Evolutionary conservation across 2,329 filamentous ascomycete genomes (phyloP), one percentile per base, ranked within the genome.

Genomic region (Paecilomyces niveus): DNA sequence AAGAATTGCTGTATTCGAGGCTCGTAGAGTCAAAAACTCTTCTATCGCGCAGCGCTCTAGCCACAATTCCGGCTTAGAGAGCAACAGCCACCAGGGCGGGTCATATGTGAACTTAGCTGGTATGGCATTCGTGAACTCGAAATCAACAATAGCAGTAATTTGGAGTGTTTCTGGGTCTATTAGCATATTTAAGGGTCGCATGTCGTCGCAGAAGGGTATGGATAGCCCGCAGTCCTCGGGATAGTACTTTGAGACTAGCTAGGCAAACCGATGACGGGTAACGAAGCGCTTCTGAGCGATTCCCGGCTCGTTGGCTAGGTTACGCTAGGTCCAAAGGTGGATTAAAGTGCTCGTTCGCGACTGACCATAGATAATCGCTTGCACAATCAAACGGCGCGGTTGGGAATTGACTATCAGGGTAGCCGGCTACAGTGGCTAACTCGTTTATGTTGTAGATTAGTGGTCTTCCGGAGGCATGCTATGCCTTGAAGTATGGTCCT

Each of bases 371-470:
- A 64, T 71, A 76, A 45, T 70, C 70, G 57, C 63, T 69, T 31
- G 69, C 63, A 53, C 62, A 54, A 54, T 68, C 58, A 61, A 75
- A 76, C 4, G 67, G 63, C 5, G 62, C 54, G 0, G 66, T 70
- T 32, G 70, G 64, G 59, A 74, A 72, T 33, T 64, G 49, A 53
- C 63, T 58, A 18, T 58, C 57, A 7, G 71, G 68, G 58, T 70
- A 76, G 39, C 65, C 66, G 13, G 70, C 63, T 24, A 72, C 64
- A 54, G 64, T 70, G 0, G 62, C 68, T 54, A 74, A 55, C 59
- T 76, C 71, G 58, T 78, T 76, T 70, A 77, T 76, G 39, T 74
- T 72, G 54, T 72, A 73, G n/a, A 72, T 76, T n/a, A 77, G 62
- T 6, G 74, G 74, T 57, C 72, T 61, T 58, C 60, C 55, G 21